A percentile compares a stretch with the other conserved stretches of the same genome.
These are phyloP conservation scores for Saururus chinensis DNA, from an alignment of 164 flowering plant genomes.

Conservation along the genomic window DNA sequence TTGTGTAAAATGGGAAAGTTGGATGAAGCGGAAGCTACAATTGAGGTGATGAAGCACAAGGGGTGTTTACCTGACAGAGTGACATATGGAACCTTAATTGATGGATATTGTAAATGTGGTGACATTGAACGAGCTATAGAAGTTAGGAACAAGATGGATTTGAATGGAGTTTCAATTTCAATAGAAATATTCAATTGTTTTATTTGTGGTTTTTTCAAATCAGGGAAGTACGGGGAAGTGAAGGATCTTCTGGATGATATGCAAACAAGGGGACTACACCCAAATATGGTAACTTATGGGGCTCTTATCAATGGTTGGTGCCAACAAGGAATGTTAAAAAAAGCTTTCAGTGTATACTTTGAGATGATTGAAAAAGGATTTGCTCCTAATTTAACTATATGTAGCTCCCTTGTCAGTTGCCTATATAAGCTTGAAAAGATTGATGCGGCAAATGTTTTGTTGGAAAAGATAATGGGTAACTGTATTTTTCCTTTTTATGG, in stretches of 20 bases:
- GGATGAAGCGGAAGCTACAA: conserved; percentile 56
- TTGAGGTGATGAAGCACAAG: conserved; percentile 48
- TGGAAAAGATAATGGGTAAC: conserved; percentile 52
- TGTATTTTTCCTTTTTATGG: conserved; percentile 16
- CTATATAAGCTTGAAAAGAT: conserved; percentile 50
- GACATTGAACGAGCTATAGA: conserved; percentile 44
- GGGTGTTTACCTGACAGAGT: conserved; percentile 56
- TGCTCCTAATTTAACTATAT: conserved; percentile 45
- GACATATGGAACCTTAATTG: conserved; percentile 59
- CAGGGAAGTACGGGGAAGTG: conserved; percentile 24
- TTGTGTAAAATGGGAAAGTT: conserved; percentile 68
- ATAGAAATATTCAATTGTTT: conserved; percentile 72
- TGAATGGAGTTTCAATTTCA: conserved; percentile 29
- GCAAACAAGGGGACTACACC: conserved; percentile 31
- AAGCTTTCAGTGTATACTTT: conserved; percentile 41
- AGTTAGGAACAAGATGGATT: conserved; percentile 51
- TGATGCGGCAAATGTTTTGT: conserved; percentile 50
- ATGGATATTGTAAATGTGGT: conserved; percentile 70
- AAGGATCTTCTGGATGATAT: conserved; percentile 46
- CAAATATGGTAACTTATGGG: conserved; percentile 61
- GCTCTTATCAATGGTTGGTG: conserved; percentile 76
- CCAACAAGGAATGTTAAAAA: conserved; percentile 46
- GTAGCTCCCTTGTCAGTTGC: conserved; percentile 48
- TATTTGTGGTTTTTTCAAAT: conserved; percentile 44
- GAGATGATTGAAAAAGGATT: conserved; percentile 62